A percentile compares a stretch with the other conserved stretches of the same genome.
Evolutionary conservation across 129 eudicot genomes (phyloP).

Genomic region (Helianthus tuberosus): DNA sequence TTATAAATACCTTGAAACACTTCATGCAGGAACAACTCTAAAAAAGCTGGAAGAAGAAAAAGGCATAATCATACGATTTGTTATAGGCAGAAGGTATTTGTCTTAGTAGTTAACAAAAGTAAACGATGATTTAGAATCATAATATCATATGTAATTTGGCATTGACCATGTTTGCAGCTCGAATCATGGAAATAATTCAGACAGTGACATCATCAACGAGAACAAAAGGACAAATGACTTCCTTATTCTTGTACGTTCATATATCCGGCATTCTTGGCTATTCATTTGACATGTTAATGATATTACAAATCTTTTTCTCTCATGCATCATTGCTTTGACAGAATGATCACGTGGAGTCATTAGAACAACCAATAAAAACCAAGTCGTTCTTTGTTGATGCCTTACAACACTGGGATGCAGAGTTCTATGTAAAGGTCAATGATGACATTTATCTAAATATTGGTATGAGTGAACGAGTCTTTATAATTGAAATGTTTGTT

Average conservation of each 20-base stretch:
- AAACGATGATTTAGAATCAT: slow-evolving; percentile 13
- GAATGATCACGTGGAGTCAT: slow-evolving; percentile 73
- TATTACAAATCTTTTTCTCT: not conserved
- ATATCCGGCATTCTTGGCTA: slow-evolving; percentile 5
- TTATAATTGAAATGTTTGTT: not conserved
- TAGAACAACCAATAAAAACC: slow-evolving; percentile 56
- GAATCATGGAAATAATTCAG: slow-evolving; percentile 61
- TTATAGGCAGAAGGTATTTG: slow-evolving; percentile 76
- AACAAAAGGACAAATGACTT: slow-evolving; percentile 61
- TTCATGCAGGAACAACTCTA: slow-evolving; percentile 55
- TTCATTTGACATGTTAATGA: not conserved
- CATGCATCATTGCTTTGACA: slow-evolving; percentile 26
- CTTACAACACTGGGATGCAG: slow-evolving; percentile 85
- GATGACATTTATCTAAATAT: slow-evolving; percentile 84
- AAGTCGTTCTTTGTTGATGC: slow-evolving; percentile 62
- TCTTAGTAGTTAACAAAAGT: slow-evolving; percentile 18
- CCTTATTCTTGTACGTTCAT: slow-evolving; percentile 76
- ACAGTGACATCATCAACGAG: slow-evolving; percentile 63
- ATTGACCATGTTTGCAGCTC: slow-evolving; percentile 48
- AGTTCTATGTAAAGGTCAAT: slow-evolving; percentile 81
- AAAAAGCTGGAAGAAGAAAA: slow-evolving; percentile 66
- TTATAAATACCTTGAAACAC: slow-evolving; percentile 10
- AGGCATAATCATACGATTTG: slow-evolving; percentile 81
- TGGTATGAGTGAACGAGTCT: slow-evolving; percentile 59
- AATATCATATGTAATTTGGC: slow-evolving; percentile 23